phyloP scores from a whole-genome alignment of 495 filamentous ascomycete species.

The Penicillium mononematosum region DNA sequence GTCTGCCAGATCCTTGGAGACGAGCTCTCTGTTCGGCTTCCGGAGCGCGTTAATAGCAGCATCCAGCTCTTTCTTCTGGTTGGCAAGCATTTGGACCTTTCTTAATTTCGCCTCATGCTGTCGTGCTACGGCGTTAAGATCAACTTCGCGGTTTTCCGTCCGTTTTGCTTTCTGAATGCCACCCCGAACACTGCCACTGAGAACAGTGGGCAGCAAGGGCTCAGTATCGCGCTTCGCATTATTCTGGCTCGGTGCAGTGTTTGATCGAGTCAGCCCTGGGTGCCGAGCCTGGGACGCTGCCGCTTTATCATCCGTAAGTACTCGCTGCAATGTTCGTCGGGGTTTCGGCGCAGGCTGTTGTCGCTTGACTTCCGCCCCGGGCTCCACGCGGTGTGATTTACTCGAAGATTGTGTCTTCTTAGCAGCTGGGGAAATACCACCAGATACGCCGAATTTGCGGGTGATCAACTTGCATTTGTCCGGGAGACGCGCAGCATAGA shows the following conservation, averaged over 20 bases:
- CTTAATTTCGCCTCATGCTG: slow-evolving; percentile 64
- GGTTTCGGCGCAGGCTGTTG: slow-evolving; percentile 46
- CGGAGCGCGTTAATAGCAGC: slow-evolving; percentile 80
- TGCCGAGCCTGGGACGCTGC: slow-evolving; percentile 26
- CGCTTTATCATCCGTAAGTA: slow-evolving; percentile 65
- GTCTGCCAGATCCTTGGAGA: slow-evolving; percentile 68
- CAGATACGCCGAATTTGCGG: slow-evolving; percentile 80
- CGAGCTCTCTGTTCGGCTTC: slow-evolving; percentile 81
- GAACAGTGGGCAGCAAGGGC: slow-evolving; percentile 33
- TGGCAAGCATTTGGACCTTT: slow-evolving; percentile 66
- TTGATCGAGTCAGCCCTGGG: slow-evolving; percentile 65
- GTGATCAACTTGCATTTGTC: slow-evolving; percentile 76
- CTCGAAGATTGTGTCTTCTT: slow-evolving; percentile 27
- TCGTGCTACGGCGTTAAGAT: slow-evolving; percentile 56
- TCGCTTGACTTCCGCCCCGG: slow-evolving; percentile 56
- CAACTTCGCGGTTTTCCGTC: slow-evolving; percentile 66
- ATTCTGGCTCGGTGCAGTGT: slow-evolving; percentile 52
- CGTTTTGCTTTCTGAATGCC: slow-evolving; percentile 60
- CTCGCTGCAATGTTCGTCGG: slow-evolving; percentile 64
- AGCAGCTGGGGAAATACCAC: slow-evolving; percentile 56
- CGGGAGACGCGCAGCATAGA: slow-evolving; percentile 83
- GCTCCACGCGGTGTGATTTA: slow-evolving; percentile 39
- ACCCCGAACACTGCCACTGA: slow-evolving; percentile 42
- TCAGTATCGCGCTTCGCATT: slow-evolving; percentile 41
- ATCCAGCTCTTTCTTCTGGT: slow-evolving; percentile 72